Conservation (phyloP, 2,329 filamentous ascomycete species). For the Beauveria bassiana region DNA sequence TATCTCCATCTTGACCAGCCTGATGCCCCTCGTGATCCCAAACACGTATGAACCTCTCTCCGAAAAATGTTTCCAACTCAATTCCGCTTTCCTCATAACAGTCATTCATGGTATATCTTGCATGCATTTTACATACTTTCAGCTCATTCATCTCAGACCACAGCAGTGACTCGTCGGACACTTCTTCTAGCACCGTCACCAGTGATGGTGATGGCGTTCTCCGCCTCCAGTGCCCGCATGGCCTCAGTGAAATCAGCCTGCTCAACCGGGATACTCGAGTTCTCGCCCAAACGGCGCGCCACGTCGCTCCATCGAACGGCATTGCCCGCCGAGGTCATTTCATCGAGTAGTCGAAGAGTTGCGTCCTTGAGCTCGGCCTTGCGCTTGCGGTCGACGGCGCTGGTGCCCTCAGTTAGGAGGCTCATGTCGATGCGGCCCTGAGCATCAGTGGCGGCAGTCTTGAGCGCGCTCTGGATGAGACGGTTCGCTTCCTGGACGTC, state of each 20-base stretch:
- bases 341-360: conserved; percentile 67
- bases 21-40: not conserved
- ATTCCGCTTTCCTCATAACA: not conserved
- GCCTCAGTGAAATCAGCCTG: conserved; percentile 75
- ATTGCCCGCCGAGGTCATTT: conserved; percentile 62
- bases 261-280: conserved; percentile 64
- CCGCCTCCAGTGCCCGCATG: conserved; percentile 71
- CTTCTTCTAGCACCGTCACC: conserved; percentile 80
- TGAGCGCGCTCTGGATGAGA: conserved; percentile 86
- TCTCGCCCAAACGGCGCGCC: conserved; percentile 62
- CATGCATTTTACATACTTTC: not conserved
- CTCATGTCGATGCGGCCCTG: conserved; percentile 96
- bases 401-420: conserved; percentile 88
- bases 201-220: conserved; percentile 70
- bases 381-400: conserved; percentile 73
- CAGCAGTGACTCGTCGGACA: conserved; percentile 64
- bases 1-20: not conserved
- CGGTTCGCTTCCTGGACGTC: conserved; percentile 90
- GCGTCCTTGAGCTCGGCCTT: conserved; percentile 79
- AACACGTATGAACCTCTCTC: not conserved
- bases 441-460: conserved; percentile 92
- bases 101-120: conserved; percentile 4
- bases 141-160: conserved; percentile 21
- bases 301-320: conserved; percentile 74
- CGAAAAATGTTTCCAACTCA: not conserved